These are phyloP conservation scores for Flaveria floridana DNA, from an alignment of 140 eudicot species.

Conservation along the genomic window DNA sequence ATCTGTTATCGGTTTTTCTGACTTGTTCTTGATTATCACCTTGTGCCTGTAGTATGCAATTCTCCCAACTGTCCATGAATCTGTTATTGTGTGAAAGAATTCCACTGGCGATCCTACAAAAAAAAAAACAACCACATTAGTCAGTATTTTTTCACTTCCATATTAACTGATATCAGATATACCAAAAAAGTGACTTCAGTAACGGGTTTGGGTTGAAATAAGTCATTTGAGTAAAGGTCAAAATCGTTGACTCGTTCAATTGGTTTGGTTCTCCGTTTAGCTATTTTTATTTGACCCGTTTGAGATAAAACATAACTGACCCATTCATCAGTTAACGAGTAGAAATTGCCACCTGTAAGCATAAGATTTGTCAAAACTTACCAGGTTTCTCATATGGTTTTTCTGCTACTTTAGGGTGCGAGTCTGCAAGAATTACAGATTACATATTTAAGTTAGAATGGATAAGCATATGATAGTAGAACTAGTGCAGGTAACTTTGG, in stretches of 20 bases:
- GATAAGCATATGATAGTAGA: slow-evolving; percentile 14
- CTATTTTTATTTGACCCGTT: not conserved
- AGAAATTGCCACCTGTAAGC: slow-evolving; percentile 2
- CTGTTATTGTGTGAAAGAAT: slow-evolving; percentile 73
- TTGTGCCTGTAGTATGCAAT: slow-evolving; percentile 66
- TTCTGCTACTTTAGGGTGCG: slow-evolving; percentile 24
- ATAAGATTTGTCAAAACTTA: slow-evolving; percentile 19
- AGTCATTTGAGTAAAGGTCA: not conserved
- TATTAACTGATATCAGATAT: slow-evolving; percentile 1
- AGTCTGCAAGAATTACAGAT: slow-evolving; percentile 36
- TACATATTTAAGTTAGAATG: slow-evolving; percentile 19
- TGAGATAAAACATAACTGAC: slow-evolving; percentile 13
- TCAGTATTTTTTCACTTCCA: slow-evolving; percentile 16
- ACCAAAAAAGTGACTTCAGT: not conserved
- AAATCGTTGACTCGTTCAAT: not conserved
- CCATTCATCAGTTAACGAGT: not conserved
- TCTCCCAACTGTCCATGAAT: slow-evolving; percentile 63
- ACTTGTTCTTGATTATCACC: slow-evolving; percentile 70
- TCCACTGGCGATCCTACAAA: slow-evolving; percentile 53
- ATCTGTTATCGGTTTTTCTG: slow-evolving; percentile 56
- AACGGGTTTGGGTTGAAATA: not conserved
- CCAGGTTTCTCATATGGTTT: slow-evolving; percentile 39
- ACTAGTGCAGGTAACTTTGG: not conserved
- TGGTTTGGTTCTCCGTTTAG: not conserved
- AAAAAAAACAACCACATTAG: slow-evolving; percentile 5